These are phyloP conservation scores for Angophora floribunda DNA, from an alignment of 345 rosid species.

Conservation along the genomic window DNA sequence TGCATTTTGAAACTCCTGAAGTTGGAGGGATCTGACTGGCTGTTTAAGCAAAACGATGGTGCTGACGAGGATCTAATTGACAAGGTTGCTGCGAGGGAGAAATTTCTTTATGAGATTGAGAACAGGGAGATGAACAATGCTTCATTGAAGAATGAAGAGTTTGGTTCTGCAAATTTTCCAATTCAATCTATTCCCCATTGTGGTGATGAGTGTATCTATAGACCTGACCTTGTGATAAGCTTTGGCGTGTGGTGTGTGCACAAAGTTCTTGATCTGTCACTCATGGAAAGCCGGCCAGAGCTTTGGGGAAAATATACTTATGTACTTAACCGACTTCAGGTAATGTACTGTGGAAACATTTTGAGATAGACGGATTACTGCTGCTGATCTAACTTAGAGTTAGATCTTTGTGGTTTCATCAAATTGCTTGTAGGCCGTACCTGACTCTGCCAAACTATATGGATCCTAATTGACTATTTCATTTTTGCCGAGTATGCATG, in stretches of 20 bases:
- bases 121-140: constrained; percentile 41
- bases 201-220: constrained; percentile 94
- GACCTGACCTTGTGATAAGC: constrained; percentile 65
- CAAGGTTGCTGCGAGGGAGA: constrained; percentile 86
- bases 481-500: not conserved
- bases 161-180: constrained; percentile 7
- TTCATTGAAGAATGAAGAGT: constrained; percentile 13
- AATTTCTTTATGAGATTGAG: constrained; percentile 63
- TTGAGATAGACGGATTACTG: not conserved
- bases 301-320: constrained; percentile 98
- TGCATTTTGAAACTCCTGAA: constrained; percentile 72
- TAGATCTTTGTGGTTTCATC: not conserved
- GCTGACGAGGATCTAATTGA: constrained; percentile 91
- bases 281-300: constrained; percentile 97
- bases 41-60: constrained; percentile 80
- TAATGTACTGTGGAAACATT: constrained; percentile 5
- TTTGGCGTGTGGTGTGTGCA: constrained; percentile 99
- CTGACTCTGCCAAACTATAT: not conserved
- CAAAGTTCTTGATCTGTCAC: constrained; percentile 77
- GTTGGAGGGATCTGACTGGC: constrained; percentile 94
- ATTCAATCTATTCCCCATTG: constrained; percentile 80
- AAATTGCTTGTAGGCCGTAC: not conserved
- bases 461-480: not conserved
- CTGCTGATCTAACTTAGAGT: not conserved
- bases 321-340: constrained; percentile 97